phyloP scores from a whole-genome alignment of 2,329 filamentous ascomycete genomes.

The Tolypocladium capitatum region DNA sequence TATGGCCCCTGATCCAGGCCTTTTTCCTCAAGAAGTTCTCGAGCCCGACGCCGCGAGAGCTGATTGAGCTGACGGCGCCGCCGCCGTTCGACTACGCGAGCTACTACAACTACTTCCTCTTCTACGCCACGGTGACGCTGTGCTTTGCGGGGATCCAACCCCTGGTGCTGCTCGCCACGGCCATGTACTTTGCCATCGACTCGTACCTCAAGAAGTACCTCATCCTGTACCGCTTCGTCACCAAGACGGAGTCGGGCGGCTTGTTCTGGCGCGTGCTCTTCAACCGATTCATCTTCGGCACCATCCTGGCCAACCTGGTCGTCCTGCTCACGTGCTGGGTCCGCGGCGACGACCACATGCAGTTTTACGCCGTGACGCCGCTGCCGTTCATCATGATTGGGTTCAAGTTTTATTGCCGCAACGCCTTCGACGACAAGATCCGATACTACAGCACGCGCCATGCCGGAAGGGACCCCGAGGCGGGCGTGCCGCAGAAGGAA shows the following conservation, averaged over 20 bases:
- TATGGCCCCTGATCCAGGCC: constrained; percentile 71
- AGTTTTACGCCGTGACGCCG: constrained; percentile 58
- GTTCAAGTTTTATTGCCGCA: constrained; percentile 79
- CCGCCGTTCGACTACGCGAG: constrained; percentile 88
- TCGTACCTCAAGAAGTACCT: constrained; percentile 90
- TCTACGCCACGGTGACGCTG: constrained; percentile 80
- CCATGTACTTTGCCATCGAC: constrained; percentile 81
- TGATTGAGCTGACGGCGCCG: constrained; percentile 87
- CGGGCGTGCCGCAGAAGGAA: constrained; percentile 32
- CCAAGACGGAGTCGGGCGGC: constrained; percentile 91
- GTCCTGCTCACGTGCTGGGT: constrained; percentile 65
- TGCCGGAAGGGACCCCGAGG: constrained; percentile 32
- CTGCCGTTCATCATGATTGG: constrained; percentile 63
- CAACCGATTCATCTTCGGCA: constrained; percentile 81
- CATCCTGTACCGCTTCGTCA: constrained; percentile 86
- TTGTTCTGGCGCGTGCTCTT: constrained; percentile 84
- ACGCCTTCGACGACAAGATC: constrained; percentile 63
- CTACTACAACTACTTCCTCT: constrained; percentile 98
- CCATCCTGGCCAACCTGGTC: constrained; percentile 65
- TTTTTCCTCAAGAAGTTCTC: constrained; percentile 77
- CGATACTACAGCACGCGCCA: constrained; percentile 65
- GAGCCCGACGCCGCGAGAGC: constrained; percentile 74
- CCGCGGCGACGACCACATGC: constrained; percentile 44
- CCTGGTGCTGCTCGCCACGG: constrained; percentile 71
- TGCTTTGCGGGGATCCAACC: constrained; percentile 80